Conservation (phyloP, 805 yeast genomes). For the Vanderwaltozyma tropicalis region DNA sequence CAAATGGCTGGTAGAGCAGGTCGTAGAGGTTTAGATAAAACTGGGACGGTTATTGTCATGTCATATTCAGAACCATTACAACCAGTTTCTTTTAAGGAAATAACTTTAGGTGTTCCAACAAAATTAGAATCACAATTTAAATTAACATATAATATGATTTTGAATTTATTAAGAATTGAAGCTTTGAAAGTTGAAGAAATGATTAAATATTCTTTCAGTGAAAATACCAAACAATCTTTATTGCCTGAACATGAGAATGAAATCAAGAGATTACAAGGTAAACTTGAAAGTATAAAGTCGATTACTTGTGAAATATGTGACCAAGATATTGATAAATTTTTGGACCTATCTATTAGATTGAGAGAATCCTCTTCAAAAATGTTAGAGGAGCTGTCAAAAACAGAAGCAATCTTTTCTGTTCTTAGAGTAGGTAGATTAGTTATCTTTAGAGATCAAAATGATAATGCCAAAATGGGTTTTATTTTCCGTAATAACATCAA, state of each 20-base stretch:
- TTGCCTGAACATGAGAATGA: conserved; percentile 75
- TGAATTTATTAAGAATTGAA: conserved; percentile 83
- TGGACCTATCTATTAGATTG: conserved; percentile 37
- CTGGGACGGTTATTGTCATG: conserved; percentile 93
- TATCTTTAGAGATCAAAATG: conserved; percentile 42
- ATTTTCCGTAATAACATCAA: conserved; percentile 33
- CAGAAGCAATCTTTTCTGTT: conserved; percentile 38
- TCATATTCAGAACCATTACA: conserved; percentile 58
- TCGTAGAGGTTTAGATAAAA: conserved; percentile 86
- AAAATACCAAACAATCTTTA: conserved; percentile 74
- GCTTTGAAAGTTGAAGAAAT: conserved; percentile 95
- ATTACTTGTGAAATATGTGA: conserved; percentile 29
- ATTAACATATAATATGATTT: conserved; percentile 89
- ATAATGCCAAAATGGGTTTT: conserved; percentile 37
- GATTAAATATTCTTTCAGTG: conserved; percentile 93
- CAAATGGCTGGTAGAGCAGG: conserved; percentile 99
- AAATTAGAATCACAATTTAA: conserved; percentile 86
- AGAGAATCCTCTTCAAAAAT: conserved; percentile 36
- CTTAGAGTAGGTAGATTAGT: conserved; percentile 48
- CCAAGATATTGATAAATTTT: conserved; percentile 36
- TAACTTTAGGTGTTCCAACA: conserved; percentile 82
- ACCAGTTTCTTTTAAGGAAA: conserved; percentile 56
- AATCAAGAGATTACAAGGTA: conserved; percentile 42
- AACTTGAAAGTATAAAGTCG: conserved; percentile 32
- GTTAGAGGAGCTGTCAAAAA: conserved; percentile 37